Percentiles rank a stretch among this genome's conserved stretches.
Conservation (phyloP, 2,329 filamentous ascomycete genomes). For the Cercospora sp. region DNA sequence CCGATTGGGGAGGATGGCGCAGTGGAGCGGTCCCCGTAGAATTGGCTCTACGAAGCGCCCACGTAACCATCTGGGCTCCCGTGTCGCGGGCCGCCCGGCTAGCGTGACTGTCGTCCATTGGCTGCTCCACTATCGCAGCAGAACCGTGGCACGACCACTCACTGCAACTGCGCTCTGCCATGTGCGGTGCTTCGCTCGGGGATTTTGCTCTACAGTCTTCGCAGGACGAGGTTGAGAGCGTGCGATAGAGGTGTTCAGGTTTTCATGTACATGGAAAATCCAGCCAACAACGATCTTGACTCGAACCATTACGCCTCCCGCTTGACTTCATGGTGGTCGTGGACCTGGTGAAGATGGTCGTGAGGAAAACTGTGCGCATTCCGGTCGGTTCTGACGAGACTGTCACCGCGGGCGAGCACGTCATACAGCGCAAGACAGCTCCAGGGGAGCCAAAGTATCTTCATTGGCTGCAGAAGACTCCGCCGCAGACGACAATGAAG, state of each 20-base stretch:
- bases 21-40: not conserved
- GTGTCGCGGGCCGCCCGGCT: not conserved
- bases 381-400: not conserved
- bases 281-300: not conserved
- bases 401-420: not conserved
- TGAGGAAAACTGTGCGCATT: not conserved
- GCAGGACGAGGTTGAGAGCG: not conserved
- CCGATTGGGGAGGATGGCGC: not conserved
- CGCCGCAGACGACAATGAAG: slow-evolving; percentile 46
- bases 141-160: not conserved
- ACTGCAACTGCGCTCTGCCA: not conserved
- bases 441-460: not conserved
- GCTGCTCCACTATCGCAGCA: not conserved
- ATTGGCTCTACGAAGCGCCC: not conserved
- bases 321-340: not conserved
- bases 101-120: not conserved
- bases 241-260: not conserved
- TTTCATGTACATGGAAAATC: not conserved
- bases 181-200: not conserved
- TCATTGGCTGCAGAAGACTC: not conserved
- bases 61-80: not conserved
- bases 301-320: not conserved
- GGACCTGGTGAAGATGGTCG: not conserved
- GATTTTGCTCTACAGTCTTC: not conserved
- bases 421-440: not conserved